Conservation (phyloP, 202 grass and related monocot genomes). For the Bolboschoenoplectus hybrid region DNA sequence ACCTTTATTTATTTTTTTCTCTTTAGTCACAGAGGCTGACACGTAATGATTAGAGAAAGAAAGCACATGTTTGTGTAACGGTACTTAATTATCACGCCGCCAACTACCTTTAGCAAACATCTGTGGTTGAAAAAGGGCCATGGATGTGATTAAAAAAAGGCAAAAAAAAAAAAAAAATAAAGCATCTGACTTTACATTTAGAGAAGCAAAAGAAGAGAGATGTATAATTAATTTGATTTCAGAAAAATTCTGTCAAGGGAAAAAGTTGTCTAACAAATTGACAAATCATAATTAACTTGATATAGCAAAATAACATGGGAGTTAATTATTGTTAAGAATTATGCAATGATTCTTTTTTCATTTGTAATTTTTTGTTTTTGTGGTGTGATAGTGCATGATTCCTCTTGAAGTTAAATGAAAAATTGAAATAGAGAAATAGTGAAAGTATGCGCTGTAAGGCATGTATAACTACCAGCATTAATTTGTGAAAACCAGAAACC, state of each 20-base stretch:
- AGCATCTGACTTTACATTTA: not conserved
- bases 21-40: conserved; percentile 31
- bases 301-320: not conserved
- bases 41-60: conserved; percentile 35
- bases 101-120: conserved; percentile 41
- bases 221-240: not conserved
- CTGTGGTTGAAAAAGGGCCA: conserved; percentile 11
- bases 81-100: conserved; percentile 42
- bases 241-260: not conserved
- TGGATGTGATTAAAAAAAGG: not conserved
- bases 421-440: conserved; percentile 15
- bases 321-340: not conserved
- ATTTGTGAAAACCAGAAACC: conserved; percentile 46
- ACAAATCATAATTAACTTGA: not conserved
- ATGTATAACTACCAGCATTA: conserved; percentile 43
- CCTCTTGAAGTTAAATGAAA: conserved; percentile 17
- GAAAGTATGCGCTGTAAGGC: conserved; percentile 57
- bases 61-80: conserved; percentile 33
- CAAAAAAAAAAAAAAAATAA: not conserved
- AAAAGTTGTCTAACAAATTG: conserved; percentile 3
- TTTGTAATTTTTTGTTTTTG: conserved; percentile 13
- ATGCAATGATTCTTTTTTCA: not conserved
- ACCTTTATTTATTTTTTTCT: not conserved
- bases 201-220: not conserved
- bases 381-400: conserved; percentile 23